A percentile compares a stretch with the other conserved stretches of the same genome.
phyloP scores from a whole-genome alignment of 78 protist species.

The Planoprotostelium fungivorum region DNA sequence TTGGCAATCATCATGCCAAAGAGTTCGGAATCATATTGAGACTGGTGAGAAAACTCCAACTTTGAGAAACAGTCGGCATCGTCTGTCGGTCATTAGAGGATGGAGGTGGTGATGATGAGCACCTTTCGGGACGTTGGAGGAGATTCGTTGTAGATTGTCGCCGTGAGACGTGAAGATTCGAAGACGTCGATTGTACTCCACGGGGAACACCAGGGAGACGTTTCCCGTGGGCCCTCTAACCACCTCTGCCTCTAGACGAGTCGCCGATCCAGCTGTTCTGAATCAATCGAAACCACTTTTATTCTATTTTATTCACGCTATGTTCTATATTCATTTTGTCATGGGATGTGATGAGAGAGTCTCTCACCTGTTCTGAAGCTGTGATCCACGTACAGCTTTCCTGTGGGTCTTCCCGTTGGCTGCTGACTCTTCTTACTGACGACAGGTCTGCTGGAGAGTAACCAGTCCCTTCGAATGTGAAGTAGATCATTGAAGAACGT shows the following conservation, averaged over 20 bases:
- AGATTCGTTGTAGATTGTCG: neutral
- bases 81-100: neutral
- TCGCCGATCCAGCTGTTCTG: neutral
- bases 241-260: neutral
- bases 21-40: neutral
- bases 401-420: neutral
- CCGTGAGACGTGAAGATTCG: neutral
- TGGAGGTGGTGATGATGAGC: too few relatives aligned
- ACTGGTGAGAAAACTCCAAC: neutral
- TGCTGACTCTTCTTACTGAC: neutral
- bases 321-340: too few relatives aligned
- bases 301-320: too few relatives aligned
- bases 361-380: neutral
- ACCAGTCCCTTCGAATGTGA: neutral
- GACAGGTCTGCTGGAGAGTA: neutral
- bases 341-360: too few relatives aligned
- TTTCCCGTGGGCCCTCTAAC: conserved; percentile 1
- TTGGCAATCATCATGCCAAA: neutral
- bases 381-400: neutral
- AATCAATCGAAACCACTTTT: too few relatives aligned
- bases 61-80: neutral
- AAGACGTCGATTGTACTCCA: neutral
- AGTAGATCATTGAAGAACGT: neutral
- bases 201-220: neutral
- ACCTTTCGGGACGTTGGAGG: neutral